Conservation (phyloP, 495 filamentous ascomycete genomes). For the Daldinia childiae region DNA sequence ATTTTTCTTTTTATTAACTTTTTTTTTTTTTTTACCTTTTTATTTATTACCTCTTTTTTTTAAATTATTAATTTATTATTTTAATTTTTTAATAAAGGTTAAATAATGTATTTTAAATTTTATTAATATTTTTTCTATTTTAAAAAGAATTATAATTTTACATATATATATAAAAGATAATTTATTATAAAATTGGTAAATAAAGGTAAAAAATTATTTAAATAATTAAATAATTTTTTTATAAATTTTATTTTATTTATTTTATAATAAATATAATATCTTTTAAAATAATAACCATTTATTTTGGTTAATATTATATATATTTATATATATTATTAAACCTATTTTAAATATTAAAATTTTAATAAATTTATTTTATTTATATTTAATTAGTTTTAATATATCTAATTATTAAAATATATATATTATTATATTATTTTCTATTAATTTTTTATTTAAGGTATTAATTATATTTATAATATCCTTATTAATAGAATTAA, state of each 20-base stretch:
- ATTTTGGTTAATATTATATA: neutral
- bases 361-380: constrained; percentile 5
- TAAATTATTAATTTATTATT: neutral
- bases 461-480: neutral
- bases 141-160: neutral
- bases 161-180: neutral
- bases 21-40: neutral
- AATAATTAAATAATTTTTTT: neutral
- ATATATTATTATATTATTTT: neutral
- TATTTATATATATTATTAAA: neutral
- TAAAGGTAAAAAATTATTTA: neutral
- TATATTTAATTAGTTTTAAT: neutral
- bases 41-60: neutral
- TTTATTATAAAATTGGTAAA: neutral
- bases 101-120: neutral
- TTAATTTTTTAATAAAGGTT: neutral
- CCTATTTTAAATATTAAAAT: neutral
- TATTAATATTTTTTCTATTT: neutral
- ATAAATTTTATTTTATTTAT: neutral
- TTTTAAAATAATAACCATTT: neutral
- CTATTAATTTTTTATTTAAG: neutral
- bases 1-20: neutral
- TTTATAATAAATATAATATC: neutral
- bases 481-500: neutral
- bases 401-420: neutral